A percentile compares a stretch with the other conserved stretches of the same genome.
These are phyloP conservation scores for Cyberlindnera meyerae DNA, from an alignment of 805 yeast species.

Conservation along the genomic window DNA sequence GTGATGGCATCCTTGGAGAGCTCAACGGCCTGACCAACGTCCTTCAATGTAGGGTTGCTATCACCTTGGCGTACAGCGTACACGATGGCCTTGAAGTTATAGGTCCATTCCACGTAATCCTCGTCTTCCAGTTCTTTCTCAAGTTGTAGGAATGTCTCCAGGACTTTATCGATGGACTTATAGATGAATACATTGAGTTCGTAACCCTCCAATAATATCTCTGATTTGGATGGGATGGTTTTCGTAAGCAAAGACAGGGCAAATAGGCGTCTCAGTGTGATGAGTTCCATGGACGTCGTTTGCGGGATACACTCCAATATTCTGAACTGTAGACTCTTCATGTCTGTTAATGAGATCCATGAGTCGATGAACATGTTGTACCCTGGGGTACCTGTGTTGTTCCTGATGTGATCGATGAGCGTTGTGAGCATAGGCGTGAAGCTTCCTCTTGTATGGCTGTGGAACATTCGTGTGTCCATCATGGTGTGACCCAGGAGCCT, in stretches of 20 bases:
- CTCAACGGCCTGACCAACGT: not conserved
- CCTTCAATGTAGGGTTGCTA: not conserved
- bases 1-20: constrained; percentile 6
- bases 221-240: not conserved
- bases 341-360: constrained; percentile 5
- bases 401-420: constrained; percentile 1
- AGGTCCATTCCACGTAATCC: constrained; percentile 6
- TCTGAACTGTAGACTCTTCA: constrained; percentile 2
- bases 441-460: not conserved
- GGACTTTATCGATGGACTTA: not conserved
- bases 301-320: constrained; percentile 6
- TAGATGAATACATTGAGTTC: constrained; percentile 7
- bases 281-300: not conserved
- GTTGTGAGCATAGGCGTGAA: not conserved
- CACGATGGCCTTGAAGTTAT: constrained; percentile 6
- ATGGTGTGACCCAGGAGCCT: constrained; percentile 6
- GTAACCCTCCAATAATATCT: not conserved
- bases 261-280: constrained; percentile 1
- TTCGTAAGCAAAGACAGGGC: constrained; percentile 3
- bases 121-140: constrained; percentile 1
- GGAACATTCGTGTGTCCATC: constrained; percentile 12
- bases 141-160: constrained; percentile 1
- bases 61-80: constrained; percentile 5
- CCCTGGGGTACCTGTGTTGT: not conserved
- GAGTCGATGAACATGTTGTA: not conserved